Evolutionary conservation across 2,329 filamentous ascomycete species (phyloP).

Genomic region (Myriosclerotinia curreyana): DNA sequence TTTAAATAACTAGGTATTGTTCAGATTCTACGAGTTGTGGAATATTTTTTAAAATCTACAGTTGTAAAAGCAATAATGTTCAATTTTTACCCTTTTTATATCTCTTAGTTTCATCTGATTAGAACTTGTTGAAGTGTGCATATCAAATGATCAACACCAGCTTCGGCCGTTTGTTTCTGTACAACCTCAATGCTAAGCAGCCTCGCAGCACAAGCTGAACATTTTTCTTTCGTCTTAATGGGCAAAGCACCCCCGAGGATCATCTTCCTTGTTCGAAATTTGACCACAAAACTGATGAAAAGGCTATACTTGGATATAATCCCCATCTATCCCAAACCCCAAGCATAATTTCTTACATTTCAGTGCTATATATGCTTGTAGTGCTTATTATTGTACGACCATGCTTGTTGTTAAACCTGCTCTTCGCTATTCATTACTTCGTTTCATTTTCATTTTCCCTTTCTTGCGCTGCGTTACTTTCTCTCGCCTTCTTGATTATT

Average conservation of each 20-base stretch:
- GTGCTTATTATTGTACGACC: not conserved
- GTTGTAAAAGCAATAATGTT: too few relatives aligned
- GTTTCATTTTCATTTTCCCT: not conserved
- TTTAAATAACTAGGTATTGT: too few relatives aligned
- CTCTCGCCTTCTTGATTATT: not conserved
- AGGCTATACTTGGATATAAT: not conserved
- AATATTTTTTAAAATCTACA: too few relatives aligned
- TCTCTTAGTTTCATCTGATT: not conserved
- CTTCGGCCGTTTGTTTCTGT: not conserved
- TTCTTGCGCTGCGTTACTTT: not conserved
- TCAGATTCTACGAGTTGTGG: too few relatives aligned
- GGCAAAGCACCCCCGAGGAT: not conserved
- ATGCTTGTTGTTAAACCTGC: not conserved
- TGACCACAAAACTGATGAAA: not conserved
- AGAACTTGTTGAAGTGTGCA: not conserved
- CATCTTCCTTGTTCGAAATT: not conserved
- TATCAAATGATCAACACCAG: not conserved
- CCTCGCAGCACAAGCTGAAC: not conserved
- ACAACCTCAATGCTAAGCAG: not conserved
- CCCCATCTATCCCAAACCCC: not conserved
- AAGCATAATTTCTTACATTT: conserved; percentile 1
- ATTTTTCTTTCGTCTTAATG: not conserved
- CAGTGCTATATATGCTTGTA: not conserved
- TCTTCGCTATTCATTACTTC: not conserved
- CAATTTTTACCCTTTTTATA: too few relatives aligned